Conservation (phyloP, 2,329 filamentous ascomycete species). For the Ophiostoma ips region DNA sequence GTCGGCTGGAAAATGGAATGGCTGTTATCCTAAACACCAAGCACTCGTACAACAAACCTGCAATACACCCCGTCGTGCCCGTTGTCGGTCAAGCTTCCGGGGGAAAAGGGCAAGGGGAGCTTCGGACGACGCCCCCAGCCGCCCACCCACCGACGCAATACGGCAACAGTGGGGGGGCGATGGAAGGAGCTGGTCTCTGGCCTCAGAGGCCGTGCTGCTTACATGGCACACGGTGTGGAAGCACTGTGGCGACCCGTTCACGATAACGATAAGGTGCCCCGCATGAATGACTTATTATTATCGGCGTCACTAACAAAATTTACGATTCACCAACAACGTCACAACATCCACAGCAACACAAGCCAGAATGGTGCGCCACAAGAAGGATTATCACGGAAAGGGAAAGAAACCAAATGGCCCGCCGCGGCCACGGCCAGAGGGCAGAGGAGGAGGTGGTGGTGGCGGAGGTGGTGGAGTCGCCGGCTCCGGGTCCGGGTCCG, state of each 20-base stretch:
- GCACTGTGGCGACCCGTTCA: too few relatives aligned
- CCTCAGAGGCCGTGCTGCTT: too few relatives aligned
- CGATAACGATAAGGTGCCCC: too few relatives aligned
- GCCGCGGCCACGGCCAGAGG: conserved; percentile 32
- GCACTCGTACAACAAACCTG: too few relatives aligned
- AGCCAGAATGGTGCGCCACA: conserved; percentile 72
- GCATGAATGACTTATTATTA: too few relatives aligned
- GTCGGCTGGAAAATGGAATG: too few relatives aligned
- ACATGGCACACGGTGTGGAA: too few relatives aligned
- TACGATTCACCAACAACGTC: too few relatives aligned
- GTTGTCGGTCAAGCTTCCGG: neutral
- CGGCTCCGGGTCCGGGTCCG: conserved; percentile 6
- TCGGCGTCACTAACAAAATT: too few relatives aligned
- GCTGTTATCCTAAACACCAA: too few relatives aligned
- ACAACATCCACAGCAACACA: neutral
- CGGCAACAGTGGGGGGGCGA: neutral
- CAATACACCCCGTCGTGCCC: too few relatives aligned
- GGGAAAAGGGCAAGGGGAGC: neutral
- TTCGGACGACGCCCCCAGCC: neutral
- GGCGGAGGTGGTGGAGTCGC: neutral
- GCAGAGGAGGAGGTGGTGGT: neutral
- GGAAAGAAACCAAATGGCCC: conserved; percentile 57
- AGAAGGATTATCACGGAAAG: conserved; percentile 68
- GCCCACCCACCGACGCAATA: neutral
- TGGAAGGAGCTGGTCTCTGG: too few relatives aligned